Conservation (phyloP, 2,329 filamentous ascomycete genomes). For the Aspergillus sp. region DNA sequence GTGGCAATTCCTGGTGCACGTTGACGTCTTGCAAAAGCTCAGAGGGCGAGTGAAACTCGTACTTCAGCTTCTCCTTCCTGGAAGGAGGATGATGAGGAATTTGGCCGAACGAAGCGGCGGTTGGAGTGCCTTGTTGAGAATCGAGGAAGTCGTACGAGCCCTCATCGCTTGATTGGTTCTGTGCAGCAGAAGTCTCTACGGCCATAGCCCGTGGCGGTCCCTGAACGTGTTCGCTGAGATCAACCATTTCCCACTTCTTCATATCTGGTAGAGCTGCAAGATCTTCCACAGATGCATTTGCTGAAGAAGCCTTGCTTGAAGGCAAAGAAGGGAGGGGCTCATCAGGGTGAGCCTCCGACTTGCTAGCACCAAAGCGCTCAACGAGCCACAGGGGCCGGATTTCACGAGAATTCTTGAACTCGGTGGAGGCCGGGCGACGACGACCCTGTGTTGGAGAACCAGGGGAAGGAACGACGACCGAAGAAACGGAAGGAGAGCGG, state of each 20-base stretch:
- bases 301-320: conserved; percentile 53
- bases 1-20: conserved; percentile 26
- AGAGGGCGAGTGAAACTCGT: conserved; percentile 51
- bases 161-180: conserved; percentile 32
- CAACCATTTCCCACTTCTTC: conserved; percentile 34
- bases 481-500: conserved; percentile 44
- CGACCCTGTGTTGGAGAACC: conserved; percentile 48
- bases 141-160: conserved; percentile 53
- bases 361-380: conserved; percentile 58
- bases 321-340: conserved; percentile 54
- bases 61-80: conserved; percentile 45
- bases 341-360: conserved; percentile 43
- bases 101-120: conserved; percentile 55
- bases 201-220: conserved; percentile 29
- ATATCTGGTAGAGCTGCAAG: conserved; percentile 33
- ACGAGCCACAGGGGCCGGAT: conserved; percentile 82
- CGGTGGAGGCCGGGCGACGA: conserved; percentile 51
- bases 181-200: conserved; percentile 38
- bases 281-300: conserved; percentile 50
- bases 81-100: conserved; percentile 18
- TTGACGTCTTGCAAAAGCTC: conserved; percentile 45
- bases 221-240: conserved; percentile 24
- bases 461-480: conserved; percentile 40
- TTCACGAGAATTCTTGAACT: conserved; percentile 61
- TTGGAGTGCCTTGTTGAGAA: conserved; percentile 70